Evolutionary conservation across 2,329 filamentous ascomycete species (phyloP), one percentile per base, ranked within the genome.

Genomic region (Fusarium phyllophilum): DNA sequence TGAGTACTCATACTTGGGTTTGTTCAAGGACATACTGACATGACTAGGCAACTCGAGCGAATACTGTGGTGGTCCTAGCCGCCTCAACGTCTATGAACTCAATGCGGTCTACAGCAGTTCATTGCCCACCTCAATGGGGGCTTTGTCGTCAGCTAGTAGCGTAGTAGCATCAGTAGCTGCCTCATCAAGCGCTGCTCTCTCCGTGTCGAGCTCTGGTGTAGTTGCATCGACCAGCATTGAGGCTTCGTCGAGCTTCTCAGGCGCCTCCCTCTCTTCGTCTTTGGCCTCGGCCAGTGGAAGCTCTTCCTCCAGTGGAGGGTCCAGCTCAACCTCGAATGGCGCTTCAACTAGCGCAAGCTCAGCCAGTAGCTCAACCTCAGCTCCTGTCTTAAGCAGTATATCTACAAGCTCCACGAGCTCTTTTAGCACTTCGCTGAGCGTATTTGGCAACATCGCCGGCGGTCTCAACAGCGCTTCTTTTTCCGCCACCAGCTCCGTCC

Each of bases 21-120:
- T 6, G 0, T 7, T 8, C 1, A 0, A 7, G 8, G 3, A 3
- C 1, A 13, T 15, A 8, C 68, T 78, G 17, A 78, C 33, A 4
- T 18, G 6, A 20, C 2, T 13, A 77, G 79, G 78, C 5, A 84
- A 84, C 48, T 65, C 73, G 6, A 82, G 80, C 14, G 82, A 84
- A 60, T 79, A 77, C 45, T 84, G 83, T 26, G 83, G 83, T 58
- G 83, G 81, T 0, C 65, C 77, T 0, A 75, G 75, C 17, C 79
- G 81, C 6, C 73, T 84, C 15, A 84, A 84, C 31, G 75, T 83
- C 3, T 84, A 84, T 49, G 66, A 81, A 51, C 70, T 79, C 22
- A 72, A 75, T 22, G 44, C 66, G 3, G 61, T 58, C 0, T 59
- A 68, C 1, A 69, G 72, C 1, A 66, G 55, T 24, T 66, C 76